These are phyloP conservation scores for Colletotrichum spinosum DNA, from an alignment of 2,329 filamentous ascomycete genomes.

Conservation along the genomic window DNA sequence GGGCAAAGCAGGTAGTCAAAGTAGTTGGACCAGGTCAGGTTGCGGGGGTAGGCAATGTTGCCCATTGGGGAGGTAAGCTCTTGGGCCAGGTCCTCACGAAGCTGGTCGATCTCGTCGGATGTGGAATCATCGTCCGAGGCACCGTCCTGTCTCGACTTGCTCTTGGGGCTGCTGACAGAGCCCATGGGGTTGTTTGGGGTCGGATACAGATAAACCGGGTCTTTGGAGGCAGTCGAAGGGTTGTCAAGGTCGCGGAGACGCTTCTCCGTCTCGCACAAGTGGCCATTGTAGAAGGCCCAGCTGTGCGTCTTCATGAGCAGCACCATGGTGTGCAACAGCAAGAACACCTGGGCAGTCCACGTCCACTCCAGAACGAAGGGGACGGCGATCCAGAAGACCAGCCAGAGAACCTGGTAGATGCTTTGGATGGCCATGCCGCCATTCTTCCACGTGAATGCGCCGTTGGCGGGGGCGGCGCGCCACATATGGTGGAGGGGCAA, in stretches of 20 bases:
- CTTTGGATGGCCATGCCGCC: slow-evolving; percentile 88
- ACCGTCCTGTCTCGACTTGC: slow-evolving; percentile 28
- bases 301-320: slow-evolving; percentile 99
- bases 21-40: slow-evolving; percentile 86
- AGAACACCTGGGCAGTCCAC: slow-evolving; percentile 97
- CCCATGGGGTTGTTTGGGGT: slow-evolving; percentile 66
- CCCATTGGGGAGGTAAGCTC: slow-evolving; percentile 94
- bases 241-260: slow-evolving; percentile 83
- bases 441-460: slow-evolving; percentile 76
- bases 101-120: slow-evolving; percentile 68
- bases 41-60: slow-evolving; percentile 88
- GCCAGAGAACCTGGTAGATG: slow-evolving; percentile 82
- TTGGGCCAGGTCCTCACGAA: slow-evolving; percentile 88
- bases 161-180: slow-evolving; percentile 43
- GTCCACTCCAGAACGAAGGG: slow-evolving; percentile 92
- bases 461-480: slow-evolving; percentile 62
- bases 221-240: slow-evolving; percentile 66
- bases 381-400: slow-evolving; percentile 83
- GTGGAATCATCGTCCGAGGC: slow-evolving; percentile 46
- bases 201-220: slow-evolving; percentile 82
- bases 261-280: slow-evolving; percentile 87
- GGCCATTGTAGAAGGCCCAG: slow-evolving; percentile 97
- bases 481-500: slow-evolving; percentile 80
- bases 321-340: slow-evolving; percentile 89
- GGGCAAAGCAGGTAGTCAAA: slow-evolving; percentile 90